Conservation (phyloP, 1,139 yeast genomes). For the Yamadazyma triangularis region DNA sequence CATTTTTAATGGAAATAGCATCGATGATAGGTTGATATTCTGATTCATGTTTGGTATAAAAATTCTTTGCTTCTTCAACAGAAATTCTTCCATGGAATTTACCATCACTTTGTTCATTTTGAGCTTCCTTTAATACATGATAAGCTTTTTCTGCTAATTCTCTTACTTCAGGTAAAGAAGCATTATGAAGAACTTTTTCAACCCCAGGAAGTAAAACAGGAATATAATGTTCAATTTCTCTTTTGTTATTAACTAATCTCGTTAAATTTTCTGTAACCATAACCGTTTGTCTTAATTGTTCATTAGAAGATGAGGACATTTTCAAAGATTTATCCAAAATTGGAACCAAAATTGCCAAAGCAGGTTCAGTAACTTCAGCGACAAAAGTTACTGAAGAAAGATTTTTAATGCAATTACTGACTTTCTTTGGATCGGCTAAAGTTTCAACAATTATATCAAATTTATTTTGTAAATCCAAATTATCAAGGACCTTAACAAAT, state of each 20-base stretch:
- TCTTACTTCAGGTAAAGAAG: slow-evolving; percentile 95
- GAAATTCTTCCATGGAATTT: slow-evolving; percentile 73
- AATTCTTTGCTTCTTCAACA: slow-evolving; percentile 48
- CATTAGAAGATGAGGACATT: slow-evolving; percentile 87
- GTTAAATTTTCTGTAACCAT: slow-evolving; percentile 95
- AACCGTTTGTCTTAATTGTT: slow-evolving; percentile 93
- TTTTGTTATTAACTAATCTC: slow-evolving; percentile 87
- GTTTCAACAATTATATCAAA: slow-evolving; percentile 83
- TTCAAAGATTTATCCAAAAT: slow-evolving; percentile 88
- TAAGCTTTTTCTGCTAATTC: slow-evolving; percentile 87
- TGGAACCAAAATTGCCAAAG: slow-evolving; percentile 85
- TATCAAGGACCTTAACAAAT: slow-evolving; percentile 81
- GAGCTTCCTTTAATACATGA: slow-evolving; percentile 77
- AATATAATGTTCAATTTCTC: slow-evolving; percentile 84
- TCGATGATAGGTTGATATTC: slow-evolving; percentile 20
- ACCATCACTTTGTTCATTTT: slow-evolving; percentile 59
- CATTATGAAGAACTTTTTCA: slow-evolving; percentile 80
- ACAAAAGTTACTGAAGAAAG: slow-evolving; percentile 94
- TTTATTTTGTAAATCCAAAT: slow-evolving; percentile 86
- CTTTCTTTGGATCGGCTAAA: slow-evolving; percentile 83
- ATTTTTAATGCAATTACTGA: slow-evolving; percentile 84
- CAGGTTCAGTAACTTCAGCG: slow-evolving; percentile 97
- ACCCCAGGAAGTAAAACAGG: slow-evolving; percentile 89
- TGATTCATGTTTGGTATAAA: slow-evolving; percentile 30
- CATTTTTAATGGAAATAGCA: slow-evolving; percentile 18